These are phyloP conservation scores for Alternaria angustiovoidea DNA, from an alignment of 2,329 filamentous ascomycete species.

Conservation along the genomic window DNA sequence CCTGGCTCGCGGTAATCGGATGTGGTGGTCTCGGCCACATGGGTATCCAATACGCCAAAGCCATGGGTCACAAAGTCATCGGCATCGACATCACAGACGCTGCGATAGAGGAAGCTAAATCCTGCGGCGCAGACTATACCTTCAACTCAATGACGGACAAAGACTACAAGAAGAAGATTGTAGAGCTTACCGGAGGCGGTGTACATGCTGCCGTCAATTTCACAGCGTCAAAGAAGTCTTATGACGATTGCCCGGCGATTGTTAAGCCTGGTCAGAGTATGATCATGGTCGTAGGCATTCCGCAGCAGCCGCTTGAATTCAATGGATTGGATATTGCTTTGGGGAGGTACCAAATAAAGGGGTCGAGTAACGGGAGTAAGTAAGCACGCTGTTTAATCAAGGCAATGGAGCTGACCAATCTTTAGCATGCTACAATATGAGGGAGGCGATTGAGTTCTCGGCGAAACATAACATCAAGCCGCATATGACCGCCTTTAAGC, in stretches of 20 bases:
- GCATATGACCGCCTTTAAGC: conserved; percentile 37
- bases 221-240: conserved; percentile 42
- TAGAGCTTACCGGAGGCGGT: conserved; percentile 40
- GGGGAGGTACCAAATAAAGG: conserved; percentile 37
- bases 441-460: conserved; percentile 43
- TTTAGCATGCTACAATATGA: conserved; percentile 51
- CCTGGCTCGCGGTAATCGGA: conserved; percentile 42
- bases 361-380: conserved; percentile 47
- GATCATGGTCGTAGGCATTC: conserved; percentile 48
- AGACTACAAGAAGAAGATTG: conserved; percentile 40
- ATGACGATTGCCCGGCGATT: conserved; percentile 44
- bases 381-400: not conserved
- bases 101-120: conserved; percentile 40
- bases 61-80: conserved; percentile 45
- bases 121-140: conserved; percentile 42
- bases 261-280: conserved; percentile 41
- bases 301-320: conserved; percentile 39
- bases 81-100: conserved; percentile 41
- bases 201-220: conserved; percentile 45
- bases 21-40: conserved; percentile 46
- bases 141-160: conserved; percentile 42
- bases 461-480: conserved; percentile 45
- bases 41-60: conserved; percentile 45
- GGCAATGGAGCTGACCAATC: conserved; percentile 49
- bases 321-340: conserved; percentile 46